Conservation (phyloP, 75 land plant species). For the Adiantum capillusveneris region DNA sequence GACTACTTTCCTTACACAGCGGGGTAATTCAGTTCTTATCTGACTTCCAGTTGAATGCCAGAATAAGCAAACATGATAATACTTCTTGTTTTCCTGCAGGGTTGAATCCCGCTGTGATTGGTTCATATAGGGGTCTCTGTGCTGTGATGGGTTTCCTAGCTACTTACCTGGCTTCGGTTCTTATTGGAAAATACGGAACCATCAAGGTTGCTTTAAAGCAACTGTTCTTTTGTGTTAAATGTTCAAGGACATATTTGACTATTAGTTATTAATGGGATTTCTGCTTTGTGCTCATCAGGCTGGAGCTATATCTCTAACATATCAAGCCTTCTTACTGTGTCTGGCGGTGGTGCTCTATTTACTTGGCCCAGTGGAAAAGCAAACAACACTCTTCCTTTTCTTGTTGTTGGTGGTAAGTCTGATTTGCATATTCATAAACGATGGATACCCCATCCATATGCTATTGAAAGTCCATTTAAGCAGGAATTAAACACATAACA, state of each 20-base stretch:
- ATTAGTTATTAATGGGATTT: background rate
- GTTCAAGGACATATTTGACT: background rate
- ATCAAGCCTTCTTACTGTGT: constrained; percentile 5
- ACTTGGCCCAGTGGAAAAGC: constrained; percentile 2
- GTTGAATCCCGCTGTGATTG: constrained; percentile 14
- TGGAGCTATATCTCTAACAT: constrained; percentile 10
- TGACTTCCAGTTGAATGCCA: no score
- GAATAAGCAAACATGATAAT: no score
- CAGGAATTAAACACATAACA: no score
- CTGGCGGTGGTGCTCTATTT: constrained; percentile 10
- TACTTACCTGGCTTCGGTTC: constrained; percentile 6
- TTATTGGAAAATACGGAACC: constrained; percentile 10
- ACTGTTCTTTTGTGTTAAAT: background rate
- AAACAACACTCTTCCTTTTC: background rate
- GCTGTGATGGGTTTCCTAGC: constrained; percentile 18
- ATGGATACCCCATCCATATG: no score
- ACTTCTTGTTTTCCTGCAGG: background rate
- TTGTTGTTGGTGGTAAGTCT: constrained; percentile 7
- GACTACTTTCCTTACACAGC: constrained; percentile 17
- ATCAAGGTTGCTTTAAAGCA: constrained; percentile 7
- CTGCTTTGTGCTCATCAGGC: background rate
- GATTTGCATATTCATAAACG: no score
- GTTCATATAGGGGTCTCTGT: constrained; percentile 14
- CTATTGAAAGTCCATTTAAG: no score
- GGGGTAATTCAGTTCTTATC: background rate